Evolutionary conservation across 441 rosid species (phyloP).

Genomic region (Kokia cookei): DNA sequence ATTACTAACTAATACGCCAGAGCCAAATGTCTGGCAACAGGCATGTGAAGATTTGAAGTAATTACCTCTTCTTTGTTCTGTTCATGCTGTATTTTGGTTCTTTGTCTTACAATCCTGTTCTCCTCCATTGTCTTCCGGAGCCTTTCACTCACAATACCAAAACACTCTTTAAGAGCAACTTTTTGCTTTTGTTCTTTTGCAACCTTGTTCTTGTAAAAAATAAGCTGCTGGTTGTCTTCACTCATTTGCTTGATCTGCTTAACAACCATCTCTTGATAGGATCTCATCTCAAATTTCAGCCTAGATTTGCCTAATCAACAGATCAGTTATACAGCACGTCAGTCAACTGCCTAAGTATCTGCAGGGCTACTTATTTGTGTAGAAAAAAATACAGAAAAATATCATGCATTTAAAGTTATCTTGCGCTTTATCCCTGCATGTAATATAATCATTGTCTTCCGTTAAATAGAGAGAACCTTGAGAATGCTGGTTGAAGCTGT

Average conservation of each 20-base stretch:
- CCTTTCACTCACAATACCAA: conserved; percentile 48
- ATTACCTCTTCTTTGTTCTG: conserved; percentile 79
- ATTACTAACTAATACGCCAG: neutral
- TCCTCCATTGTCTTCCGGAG: conserved; percentile 63
- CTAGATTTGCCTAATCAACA: conserved; percentile 43
- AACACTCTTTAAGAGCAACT: conserved; percentile 48
- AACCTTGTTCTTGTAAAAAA: conserved; percentile 43
- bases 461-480: conserved; percentile 33
- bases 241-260: conserved; percentile 52
- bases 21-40: neutral
- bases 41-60: neutral
- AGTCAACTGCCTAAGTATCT: neutral
- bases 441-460: neutral
- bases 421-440: conserved; percentile 5
- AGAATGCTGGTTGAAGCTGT: conserved; percentile 46
- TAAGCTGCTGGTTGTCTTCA: conserved; percentile 77
- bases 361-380: neutral
- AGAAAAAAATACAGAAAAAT: neutral
- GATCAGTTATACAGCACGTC: conserved; percentile 15
- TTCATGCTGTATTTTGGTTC: conserved; percentile 70
- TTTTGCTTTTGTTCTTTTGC: conserved; percentile 34
- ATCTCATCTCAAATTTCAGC: conserved; percentile 54
- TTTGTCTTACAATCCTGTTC: conserved; percentile 59
- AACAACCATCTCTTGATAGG: conserved; percentile 70
- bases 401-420: conserved; percentile 14